Evolutionary conservation across 2,329 filamentous ascomycete genomes (phyloP).

Genomic region (Colletotrichum zoysiae): DNA sequence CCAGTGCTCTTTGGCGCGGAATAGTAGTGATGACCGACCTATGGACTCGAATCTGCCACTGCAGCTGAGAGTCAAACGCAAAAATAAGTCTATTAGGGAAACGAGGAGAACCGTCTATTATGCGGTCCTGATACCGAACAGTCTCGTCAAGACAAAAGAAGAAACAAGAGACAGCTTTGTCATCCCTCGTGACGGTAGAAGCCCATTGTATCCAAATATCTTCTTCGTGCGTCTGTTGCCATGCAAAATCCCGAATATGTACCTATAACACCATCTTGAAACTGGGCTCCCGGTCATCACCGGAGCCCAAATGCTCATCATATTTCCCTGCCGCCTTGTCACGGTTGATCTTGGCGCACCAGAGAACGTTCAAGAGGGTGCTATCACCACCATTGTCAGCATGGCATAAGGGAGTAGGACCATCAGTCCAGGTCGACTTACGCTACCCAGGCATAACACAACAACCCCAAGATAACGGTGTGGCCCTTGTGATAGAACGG

Average conservation of each 20-base stretch:
- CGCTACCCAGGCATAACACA: constrained; percentile 74
- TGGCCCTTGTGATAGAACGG: constrained; percentile 73
- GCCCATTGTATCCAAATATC: background rate
- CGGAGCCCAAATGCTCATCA: constrained; percentile 66
- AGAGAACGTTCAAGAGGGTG: constrained; percentile 70
- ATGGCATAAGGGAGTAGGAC: background rate
- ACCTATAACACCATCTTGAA: constrained; percentile 70
- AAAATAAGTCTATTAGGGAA: background rate
- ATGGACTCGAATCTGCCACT: background rate
- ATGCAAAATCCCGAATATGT: too few relatives aligned
- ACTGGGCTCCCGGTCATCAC: constrained; percentile 73
- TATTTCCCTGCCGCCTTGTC: constrained; percentile 73
- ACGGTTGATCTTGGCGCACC: constrained; percentile 72
- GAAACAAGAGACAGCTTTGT: background rate
- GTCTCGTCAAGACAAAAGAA: background rate
- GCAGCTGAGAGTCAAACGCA: background rate
- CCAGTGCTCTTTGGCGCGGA: background rate
- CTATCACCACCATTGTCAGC: constrained; percentile 50
- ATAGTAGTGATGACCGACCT: background rate
- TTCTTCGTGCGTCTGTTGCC: background rate
- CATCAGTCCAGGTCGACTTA: constrained; percentile 54
- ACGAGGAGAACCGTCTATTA: background rate
- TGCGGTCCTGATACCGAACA: background rate
- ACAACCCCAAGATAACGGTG: constrained; percentile 68
- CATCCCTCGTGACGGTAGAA: background rate